Conservation (phyloP, 371 early-diverging fungal species). For the Thermomucor indicae-seudaticae region DNA sequence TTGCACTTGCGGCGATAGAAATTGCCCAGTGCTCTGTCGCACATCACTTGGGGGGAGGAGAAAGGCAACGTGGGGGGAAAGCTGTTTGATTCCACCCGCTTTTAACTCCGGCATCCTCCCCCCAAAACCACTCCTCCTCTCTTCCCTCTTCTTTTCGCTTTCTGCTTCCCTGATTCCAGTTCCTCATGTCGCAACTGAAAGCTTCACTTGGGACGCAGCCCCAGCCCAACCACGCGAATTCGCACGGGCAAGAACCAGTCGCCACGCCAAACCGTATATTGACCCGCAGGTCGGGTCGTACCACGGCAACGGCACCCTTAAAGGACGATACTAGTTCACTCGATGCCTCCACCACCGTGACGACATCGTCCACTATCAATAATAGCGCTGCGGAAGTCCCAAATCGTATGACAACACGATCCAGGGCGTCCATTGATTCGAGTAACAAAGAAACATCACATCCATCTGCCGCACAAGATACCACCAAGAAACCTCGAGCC, state of each 20-base stretch:
- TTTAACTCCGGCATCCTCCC: too few relatives aligned
- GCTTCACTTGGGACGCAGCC: slow-evolving; percentile 1
- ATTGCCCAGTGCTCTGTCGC: too few relatives aligned
- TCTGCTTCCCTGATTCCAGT: neutral
- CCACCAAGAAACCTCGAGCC: neutral
- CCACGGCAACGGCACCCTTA: neutral
- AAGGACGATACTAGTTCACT: slow-evolving; percentile 1
- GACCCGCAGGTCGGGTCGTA: slow-evolving; percentile 14
- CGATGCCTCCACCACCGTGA: neutral
- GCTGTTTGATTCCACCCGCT: too few relatives aligned
- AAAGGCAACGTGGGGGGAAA: too few relatives aligned
- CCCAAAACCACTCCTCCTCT: too few relatives aligned
- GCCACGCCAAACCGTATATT: slow-evolving; percentile 11
- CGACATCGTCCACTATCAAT: neutral
- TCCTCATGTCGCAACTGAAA: slow-evolving; percentile 20
- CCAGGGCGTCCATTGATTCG: slow-evolving; percentile 9
- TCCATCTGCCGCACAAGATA: slow-evolving; percentile 9
- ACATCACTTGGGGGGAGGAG: too few relatives aligned
- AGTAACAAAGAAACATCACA: slow-evolving; percentile 5
- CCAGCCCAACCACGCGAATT: neutral
- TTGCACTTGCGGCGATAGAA: too few relatives aligned
- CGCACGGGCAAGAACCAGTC: slow-evolving; percentile 1
- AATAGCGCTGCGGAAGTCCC: neutral
- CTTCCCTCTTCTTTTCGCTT: too few relatives aligned
- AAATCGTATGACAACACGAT: slow-evolving; percentile 13